Base-by-base conservation (phyloP, 1,284 basidiomycete species). In the Butyriboletus appendiculatus region DNA sequence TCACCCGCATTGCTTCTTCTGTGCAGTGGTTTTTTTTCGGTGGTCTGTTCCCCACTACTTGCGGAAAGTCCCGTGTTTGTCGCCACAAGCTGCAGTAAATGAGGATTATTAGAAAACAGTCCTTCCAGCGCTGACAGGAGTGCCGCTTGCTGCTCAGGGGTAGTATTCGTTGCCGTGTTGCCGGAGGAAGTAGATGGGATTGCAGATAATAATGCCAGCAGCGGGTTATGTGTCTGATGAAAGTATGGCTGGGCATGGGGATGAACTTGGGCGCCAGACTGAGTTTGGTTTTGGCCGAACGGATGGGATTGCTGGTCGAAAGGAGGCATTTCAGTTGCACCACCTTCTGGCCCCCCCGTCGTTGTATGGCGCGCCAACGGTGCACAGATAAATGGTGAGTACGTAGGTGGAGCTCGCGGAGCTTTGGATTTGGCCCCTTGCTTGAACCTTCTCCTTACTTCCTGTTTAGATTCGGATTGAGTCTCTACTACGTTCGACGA, bases 301-400 rank as follows among this genome's bases (percentile, higher is more conserved):
- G 32, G 16, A 12, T 49, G 58, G 20, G 51, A 45, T 39, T 49
- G 59, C 41, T 58, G 61, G 60, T 49, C 60, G 48, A 38, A 61
- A 50, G 59, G 45, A 50, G 53, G 39, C 11, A 65, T 59, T n/a
- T 39, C 39, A 5, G 32, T 18, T 22, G 18, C 15, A 40, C n/a
- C 32, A 14, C 38, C 15, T n/a, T 46, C 46, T 22, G 40, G 10
- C 2, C 11, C 24, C 1, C 35, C 35, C 7, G 24, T 38, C 11
- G 22, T 3, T 8, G 44, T 18, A 33, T 46, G 38, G 26, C 61
- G 63, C 10, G 48, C 32, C 24, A 73, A 54, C 2, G 67, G 69
- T n/a, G 62, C 61, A 30, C 60, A 58, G 24, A 64, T 58, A 41
- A 72, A 64, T 7, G 67, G 69, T 11, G 69, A 50, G 9, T 52